phyloP scores from a whole-genome alignment of 1,284 basidiomycete genomes.

The Apiotrichum mycotoxinovorans region DNA sequence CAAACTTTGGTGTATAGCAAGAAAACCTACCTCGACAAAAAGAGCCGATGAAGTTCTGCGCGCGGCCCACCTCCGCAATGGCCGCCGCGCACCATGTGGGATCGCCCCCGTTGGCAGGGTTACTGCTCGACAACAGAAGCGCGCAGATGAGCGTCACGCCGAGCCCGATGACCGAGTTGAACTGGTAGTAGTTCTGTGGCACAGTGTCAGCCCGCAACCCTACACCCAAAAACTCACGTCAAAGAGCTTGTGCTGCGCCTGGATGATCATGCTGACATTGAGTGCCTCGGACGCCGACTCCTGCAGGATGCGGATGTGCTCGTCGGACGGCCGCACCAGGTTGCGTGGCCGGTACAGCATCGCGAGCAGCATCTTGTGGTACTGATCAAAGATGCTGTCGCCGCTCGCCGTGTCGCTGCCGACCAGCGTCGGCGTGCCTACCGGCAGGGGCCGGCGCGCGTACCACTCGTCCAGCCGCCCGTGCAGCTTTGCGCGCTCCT shows the following conservation, averaged over 20 bases:
- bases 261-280: not conserved
- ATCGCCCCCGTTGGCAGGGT: not conserved
- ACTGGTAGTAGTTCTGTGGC: conserved; percentile 9
- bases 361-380: conserved; percentile 7
- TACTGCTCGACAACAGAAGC: not conserved
- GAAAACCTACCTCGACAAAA: not conserved
- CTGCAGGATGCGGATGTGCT: conserved; percentile 2
- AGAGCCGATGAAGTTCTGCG: not conserved
- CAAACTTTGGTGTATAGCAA: too few relatives aligned
- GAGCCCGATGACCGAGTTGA: conserved; percentile 8
- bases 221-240: not conserved
- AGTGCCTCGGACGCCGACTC: conserved; percentile 3
- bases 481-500: not conserved
- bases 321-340: not conserved
- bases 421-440: too few relatives aligned
- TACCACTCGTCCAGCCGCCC: conserved; percentile 10
- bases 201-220: not conserved
- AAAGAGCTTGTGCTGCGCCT: not conserved
- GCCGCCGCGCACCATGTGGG: not conserved
- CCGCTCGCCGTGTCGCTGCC: not conserved
- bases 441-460: not conserved
- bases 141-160: conserved; percentile 11
- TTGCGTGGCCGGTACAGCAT: conserved; percentile 7
- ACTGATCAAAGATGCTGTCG: conserved; percentile 5
- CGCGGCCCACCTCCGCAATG: not conserved